phyloP scores from a whole-genome alignment of 2,329 filamentous ascomycete genomes.

The Stemphylium beticola region DNA sequence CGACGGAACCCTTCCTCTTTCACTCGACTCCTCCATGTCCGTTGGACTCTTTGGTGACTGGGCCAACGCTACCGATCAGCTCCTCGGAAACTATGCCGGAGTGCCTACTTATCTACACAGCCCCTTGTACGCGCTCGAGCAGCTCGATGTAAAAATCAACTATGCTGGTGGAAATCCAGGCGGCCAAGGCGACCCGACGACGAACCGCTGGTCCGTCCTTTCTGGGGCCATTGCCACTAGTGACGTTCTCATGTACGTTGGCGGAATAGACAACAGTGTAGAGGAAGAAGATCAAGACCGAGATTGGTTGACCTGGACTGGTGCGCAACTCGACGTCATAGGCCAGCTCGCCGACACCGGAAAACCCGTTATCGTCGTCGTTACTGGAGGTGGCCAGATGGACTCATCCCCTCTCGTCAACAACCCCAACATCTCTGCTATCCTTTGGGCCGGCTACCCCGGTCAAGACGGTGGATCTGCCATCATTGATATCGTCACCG shows the following conservation, averaged over 20 bases:
- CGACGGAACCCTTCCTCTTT: slow-evolving; percentile 58
- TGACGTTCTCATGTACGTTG: slow-evolving; percentile 63
- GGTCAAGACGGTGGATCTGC: slow-evolving; percentile 66
- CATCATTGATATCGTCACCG: slow-evolving; percentile 62
- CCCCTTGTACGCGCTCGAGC: slow-evolving; percentile 60
- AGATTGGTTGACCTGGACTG: slow-evolving; percentile 59
- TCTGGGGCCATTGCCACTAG: slow-evolving; percentile 35
- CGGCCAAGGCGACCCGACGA: slow-evolving; percentile 39
- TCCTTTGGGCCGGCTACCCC: slow-evolving; percentile 67
- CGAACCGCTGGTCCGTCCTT: slow-evolving; percentile 27
- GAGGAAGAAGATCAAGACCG: slow-evolving; percentile 63
- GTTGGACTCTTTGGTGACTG: slow-evolving; percentile 66
- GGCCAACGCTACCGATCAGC: slow-evolving; percentile 60
- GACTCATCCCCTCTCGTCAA: slow-evolving; percentile 59
- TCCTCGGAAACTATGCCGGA: slow-evolving; percentile 67
- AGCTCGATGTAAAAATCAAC: slow-evolving; percentile 50
- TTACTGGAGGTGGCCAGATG: slow-evolving; percentile 61
- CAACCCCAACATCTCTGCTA: slow-evolving; percentile 56
- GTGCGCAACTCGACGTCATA: slow-evolving; percentile 60
- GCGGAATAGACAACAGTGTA: slow-evolving; percentile 61
- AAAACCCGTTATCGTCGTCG: slow-evolving; percentile 61
- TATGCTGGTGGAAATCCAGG: slow-evolving; percentile 33
- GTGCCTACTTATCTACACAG: slow-evolving; percentile 61
- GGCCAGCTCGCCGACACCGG: slow-evolving; percentile 53
- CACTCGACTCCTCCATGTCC: slow-evolving; percentile 45